phyloP scores from a whole-genome alignment of 495 filamentous ascomycete species.

The Xylaria grammica region DNA sequence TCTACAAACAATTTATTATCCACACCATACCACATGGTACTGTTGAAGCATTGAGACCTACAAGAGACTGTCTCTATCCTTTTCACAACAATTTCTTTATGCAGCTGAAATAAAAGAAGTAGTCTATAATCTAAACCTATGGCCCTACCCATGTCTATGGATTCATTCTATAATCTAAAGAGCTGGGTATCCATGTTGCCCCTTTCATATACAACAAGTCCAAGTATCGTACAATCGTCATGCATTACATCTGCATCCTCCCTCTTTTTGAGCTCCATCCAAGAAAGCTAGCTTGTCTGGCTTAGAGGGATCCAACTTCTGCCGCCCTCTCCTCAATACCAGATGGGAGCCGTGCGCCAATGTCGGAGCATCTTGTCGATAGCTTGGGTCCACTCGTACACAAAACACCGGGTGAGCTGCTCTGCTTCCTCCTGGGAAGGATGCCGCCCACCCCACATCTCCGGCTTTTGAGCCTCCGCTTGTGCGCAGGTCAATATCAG shows the following conservation, averaged over 20 bases:
- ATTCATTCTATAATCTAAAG: neutral
- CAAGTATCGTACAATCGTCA: neutral
- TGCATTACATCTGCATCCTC: neutral
- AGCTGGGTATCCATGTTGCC: neutral
- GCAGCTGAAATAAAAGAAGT: neutral
- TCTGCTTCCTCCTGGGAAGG: slow-evolving; percentile 60
- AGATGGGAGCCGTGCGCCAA: slow-evolving; percentile 66
- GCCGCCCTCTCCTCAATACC: slow-evolving; percentile 38
- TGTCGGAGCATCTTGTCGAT: slow-evolving; percentile 69
- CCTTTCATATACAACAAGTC: neutral
- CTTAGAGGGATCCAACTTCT: neutral
- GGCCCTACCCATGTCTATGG: too few relatives aligned
- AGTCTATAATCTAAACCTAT: slow-evolving; percentile 11
- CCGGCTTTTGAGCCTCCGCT: slow-evolving; percentile 63
- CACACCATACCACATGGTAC: neutral
- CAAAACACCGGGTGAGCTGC: slow-evolving; percentile 67
- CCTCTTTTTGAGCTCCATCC: too few relatives aligned
- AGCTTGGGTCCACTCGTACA: slow-evolving; percentile 70
- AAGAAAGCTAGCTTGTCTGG: neutral
- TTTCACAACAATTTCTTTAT: neutral
- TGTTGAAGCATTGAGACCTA: neutral
- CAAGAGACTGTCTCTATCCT: neutral
- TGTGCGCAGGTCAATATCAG: slow-evolving; percentile 66
- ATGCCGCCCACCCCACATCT: slow-evolving; percentile 72
- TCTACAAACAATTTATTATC: slow-evolving; percentile 1